Conservation (phyloP, 495 filamentous ascomycete genomes). For the Aspergillus bridgeri region DNA sequence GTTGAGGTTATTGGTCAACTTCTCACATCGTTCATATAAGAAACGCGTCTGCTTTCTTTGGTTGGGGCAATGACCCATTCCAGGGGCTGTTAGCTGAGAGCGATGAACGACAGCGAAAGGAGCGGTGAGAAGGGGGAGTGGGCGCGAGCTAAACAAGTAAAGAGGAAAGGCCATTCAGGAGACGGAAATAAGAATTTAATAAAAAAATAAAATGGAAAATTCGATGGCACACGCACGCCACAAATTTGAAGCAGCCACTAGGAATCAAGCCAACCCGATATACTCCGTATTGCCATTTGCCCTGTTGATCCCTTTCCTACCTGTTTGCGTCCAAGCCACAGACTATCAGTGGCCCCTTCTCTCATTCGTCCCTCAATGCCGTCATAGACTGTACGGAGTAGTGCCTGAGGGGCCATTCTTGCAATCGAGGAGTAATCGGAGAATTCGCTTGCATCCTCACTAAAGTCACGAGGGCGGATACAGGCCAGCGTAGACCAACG, state of each 20-base stretch:
- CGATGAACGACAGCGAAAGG: slow-evolving; percentile 12
- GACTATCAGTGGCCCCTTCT: background rate
- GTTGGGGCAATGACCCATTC: slow-evolving; percentile 13
- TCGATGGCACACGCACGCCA: background rate
- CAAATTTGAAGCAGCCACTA: background rate
- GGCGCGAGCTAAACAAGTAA: background rate
- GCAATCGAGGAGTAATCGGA: background rate
- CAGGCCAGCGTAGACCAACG: background rate
- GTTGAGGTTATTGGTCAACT: slow-evolving; percentile 12
- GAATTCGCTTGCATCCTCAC: background rate
- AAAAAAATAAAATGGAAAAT: slow-evolving; percentile 2
- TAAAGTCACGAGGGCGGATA: no score
- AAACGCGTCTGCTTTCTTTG: slow-evolving; percentile 14
- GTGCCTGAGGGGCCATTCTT: background rate
- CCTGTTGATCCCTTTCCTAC: slow-evolving; percentile 1
- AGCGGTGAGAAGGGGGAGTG: slow-evolving; percentile 19
- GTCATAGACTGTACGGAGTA: background rate
- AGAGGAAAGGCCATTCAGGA: slow-evolving; percentile 3
- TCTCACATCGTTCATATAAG: slow-evolving; percentile 13
- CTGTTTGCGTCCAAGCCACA: slow-evolving; percentile 1
- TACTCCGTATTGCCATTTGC: background rate
- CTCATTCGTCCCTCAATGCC: slow-evolving; percentile 1
- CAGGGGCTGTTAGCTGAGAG: slow-evolving; percentile 9
- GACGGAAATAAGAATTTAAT: background rate
- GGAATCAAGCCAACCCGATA: slow-evolving; percentile 1